Evolutionary conservation across 257 asterid genomes (phyloP).

Genomic region (Ehretia macrophylla): DNA sequence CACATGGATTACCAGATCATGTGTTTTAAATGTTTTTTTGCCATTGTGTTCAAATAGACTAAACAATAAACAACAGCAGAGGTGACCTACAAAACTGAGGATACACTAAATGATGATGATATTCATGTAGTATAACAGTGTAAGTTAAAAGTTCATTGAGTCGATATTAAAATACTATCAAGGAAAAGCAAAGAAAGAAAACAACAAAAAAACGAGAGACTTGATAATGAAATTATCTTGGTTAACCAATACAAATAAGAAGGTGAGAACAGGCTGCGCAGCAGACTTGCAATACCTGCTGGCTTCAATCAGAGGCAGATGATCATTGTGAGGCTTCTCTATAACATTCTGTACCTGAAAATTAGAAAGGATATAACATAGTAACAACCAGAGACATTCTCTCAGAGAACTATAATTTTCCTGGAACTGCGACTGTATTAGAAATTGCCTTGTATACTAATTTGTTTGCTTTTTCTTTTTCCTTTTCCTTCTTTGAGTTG

Average conservation of each 20-base stretch:
- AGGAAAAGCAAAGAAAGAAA: neutral
- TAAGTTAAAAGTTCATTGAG: neutral
- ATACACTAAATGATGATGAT: neutral
- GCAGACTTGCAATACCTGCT: constrained; percentile 59
- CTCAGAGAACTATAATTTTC: no score
- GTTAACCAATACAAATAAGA: no score
- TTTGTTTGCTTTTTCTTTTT: neutral
- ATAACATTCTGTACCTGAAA: constrained; percentile 79
- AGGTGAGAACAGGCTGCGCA: neutral
- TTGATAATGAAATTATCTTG: neutral
- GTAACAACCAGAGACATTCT: neutral
- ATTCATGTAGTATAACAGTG: no score
- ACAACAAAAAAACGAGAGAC: neutral
- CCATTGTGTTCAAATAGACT: neutral
- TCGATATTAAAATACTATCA: neutral
- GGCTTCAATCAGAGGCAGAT: constrained; percentile 96
- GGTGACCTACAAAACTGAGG: neutral
- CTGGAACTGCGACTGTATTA: neutral
- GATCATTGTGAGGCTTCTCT: constrained; percentile 95
- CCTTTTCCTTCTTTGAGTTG: no score
- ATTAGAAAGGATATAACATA: constrained; percentile 11
- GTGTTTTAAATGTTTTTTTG: neutral
- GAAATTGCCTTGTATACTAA: neutral
- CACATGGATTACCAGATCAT: neutral
- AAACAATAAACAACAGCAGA: neutral